A percentile compares a stretch with the other conserved stretches of the same genome.
phyloP scores from a whole-genome alignment of 2,329 filamentous ascomycete genomes.

The Alternaria brassicicola region DNA sequence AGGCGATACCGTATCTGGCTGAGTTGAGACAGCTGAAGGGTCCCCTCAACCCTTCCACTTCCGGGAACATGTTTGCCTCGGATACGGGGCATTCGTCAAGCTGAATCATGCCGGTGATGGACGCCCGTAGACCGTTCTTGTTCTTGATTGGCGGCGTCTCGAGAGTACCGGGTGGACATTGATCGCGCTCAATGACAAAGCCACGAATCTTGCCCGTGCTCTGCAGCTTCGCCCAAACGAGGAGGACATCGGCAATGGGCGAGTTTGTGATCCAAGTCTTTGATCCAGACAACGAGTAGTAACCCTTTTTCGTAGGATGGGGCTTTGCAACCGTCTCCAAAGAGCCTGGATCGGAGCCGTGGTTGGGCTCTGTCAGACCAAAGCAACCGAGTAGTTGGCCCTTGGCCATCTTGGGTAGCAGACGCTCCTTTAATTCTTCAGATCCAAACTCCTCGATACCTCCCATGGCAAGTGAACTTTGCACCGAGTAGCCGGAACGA shows the following conservation, averaged over 20 bases:
- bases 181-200: conserved; percentile 83
- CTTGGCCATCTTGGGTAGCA: conserved; percentile 79
- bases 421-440: conserved; percentile 85
- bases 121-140: conserved; percentile 92
- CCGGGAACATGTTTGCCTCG: conserved; percentile 90
- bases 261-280: conserved; percentile 98
- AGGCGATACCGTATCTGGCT: conserved; percentile 89
- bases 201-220: conserved; percentile 93
- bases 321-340: conserved; percentile 89
- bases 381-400: conserved; percentile 85
- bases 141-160: conserved; percentile 92
- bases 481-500: conserved; percentile 90
- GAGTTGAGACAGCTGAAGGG: conserved; percentile 95
- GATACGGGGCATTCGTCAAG: conserved; percentile 89
- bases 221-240: conserved; percentile 93
- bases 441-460: conserved; percentile 87
- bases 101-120: conserved; percentile 97
- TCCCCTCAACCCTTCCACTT: conserved; percentile 82
- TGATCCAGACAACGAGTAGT: conserved; percentile 76
- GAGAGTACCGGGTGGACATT: conserved; percentile 85
- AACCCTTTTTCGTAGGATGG: conserved; percentile 83
- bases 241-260: conserved; percentile 80
- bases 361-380: conserved; percentile 89
- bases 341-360: conserved; percentile 87
- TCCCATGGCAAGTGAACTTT: conserved; percentile 92